Evolutionary conservation across 495 filamentous ascomycete species (phyloP).

Genomic region (Evansstolkia leycettana): DNA sequence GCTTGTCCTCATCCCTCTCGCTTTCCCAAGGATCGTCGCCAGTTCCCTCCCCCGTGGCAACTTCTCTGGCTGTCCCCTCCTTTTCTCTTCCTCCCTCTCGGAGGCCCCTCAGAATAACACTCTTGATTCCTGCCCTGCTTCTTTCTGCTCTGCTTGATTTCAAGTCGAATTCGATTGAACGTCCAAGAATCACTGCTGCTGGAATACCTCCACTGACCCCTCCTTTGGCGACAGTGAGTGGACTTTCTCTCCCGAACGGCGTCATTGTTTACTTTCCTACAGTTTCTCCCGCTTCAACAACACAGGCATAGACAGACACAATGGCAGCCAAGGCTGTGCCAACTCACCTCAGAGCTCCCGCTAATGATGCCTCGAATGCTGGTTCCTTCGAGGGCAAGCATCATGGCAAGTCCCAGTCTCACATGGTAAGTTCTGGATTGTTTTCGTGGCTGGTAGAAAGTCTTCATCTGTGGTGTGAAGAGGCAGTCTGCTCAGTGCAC

Average conservation of each 20-base stretch:
- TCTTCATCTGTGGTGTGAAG: neutral
- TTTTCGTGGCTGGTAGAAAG: slow-evolving; percentile 1
- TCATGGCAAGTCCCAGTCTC: slow-evolving; percentile 89
- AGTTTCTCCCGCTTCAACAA: neutral
- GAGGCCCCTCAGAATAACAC: too few species aligned
- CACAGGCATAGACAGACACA: slow-evolving; percentile 17
- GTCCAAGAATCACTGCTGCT: too few species aligned
- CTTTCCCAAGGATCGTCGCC: slow-evolving; percentile 15
- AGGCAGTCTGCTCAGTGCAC: too few species aligned
- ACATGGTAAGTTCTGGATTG: slow-evolving; percentile 64
- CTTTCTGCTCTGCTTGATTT: too few species aligned
- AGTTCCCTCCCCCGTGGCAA: slow-evolving; percentile 17
- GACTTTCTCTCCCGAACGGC: slow-evolving; percentile 2
- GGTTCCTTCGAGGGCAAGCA: slow-evolving; percentile 55
- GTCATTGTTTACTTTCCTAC: slow-evolving; percentile 2
- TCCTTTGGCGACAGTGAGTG: neutral
- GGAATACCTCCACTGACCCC: neutral
- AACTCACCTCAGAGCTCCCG: slow-evolving; percentile 60
- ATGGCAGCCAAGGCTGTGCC: slow-evolving; percentile 70
- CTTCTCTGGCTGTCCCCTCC: slow-evolving; percentile 5
- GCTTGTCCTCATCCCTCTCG: slow-evolving; percentile 18
- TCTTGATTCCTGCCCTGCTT: too few species aligned
- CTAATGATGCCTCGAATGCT: slow-evolving; percentile 33
- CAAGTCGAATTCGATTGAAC: too few species aligned
- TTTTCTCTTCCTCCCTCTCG: slow-evolving; percentile 3